Evolutionary conservation across 768 basidiomycete species (phyloP).

Genomic region (Kwoniella newhampshirensis): DNA sequence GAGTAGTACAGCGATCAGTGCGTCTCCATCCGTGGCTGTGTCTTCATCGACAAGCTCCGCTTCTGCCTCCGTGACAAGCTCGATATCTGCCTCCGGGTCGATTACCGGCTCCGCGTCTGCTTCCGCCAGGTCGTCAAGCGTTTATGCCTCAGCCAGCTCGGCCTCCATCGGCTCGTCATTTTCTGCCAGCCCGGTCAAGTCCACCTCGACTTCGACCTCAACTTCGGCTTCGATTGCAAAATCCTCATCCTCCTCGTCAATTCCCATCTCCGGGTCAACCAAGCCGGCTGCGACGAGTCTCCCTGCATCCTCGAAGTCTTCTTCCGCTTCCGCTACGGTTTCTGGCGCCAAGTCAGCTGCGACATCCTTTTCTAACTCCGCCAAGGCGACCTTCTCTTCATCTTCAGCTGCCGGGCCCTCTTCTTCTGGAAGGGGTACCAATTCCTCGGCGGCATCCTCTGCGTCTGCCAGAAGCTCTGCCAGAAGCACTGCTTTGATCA

Average conservation of each 20-base stretch:
- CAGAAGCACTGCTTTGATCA: neutral
- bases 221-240: conserved; percentile 12
- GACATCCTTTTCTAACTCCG: conserved; percentile 1
- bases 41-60: neutral
- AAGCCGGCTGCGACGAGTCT: neutral
- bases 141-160: neutral
- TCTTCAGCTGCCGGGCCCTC: neutral
- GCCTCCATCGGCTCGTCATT: neutral
- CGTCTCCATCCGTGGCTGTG: neutral
- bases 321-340: conserved; percentile 6
- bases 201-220: conserved; percentile 12
- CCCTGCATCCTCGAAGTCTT: conserved; percentile 8
- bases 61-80: neutral
- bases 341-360: conserved; percentile 1
- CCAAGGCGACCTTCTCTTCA: conserved; percentile 7
- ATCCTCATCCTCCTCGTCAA: neutral
- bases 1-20: neutral
- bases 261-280: neutral
- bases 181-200: conserved; percentile 8
- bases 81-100: neutral
- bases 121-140: neutral
- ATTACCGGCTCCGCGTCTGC: neutral
- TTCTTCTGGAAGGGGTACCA: neutral
- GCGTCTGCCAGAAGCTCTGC: neutral
- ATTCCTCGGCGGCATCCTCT: neutral